Conservation (phyloP, 768 basidiomycete species). For the Phlebiopsis flavidoalba region DNA sequence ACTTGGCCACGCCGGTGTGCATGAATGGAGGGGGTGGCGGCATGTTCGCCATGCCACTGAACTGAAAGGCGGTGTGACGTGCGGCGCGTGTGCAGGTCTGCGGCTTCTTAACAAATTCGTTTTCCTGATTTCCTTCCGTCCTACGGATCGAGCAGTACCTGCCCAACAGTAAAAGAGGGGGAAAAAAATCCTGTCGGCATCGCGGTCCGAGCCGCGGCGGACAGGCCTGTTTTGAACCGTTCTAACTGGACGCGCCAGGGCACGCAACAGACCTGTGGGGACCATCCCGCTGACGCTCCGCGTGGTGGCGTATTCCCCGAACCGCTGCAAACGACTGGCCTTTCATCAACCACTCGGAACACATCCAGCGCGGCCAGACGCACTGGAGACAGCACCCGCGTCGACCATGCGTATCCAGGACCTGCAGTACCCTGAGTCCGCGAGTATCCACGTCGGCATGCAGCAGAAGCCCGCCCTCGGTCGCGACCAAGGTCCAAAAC, state of each 20-base stretch:
- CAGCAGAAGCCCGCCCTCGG: conserved; percentile 6
- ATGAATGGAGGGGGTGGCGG: conserved; percentile 31
- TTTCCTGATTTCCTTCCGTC: neutral
- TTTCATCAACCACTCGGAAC: conserved; percentile 64
- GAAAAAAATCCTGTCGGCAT: too few relatives aligned
- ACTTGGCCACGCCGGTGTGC: conserved; percentile 55
- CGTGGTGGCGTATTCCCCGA: conserved; percentile 81
- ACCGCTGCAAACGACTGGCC: conserved; percentile 59
- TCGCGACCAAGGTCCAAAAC: conserved; percentile 11
- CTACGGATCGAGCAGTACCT: conserved; percentile 70
- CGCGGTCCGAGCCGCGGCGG: conserved; percentile 68
- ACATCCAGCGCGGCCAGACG: conserved; percentile 59
- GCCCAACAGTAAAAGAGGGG: too few relatives aligned
- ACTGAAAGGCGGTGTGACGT: conserved; percentile 58
- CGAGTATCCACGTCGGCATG: conserved; percentile 35
- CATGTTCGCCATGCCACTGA: conserved; percentile 44
- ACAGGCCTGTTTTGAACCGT: conserved; percentile 72
- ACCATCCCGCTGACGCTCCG: conserved; percentile 52
- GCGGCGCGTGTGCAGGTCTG: conserved; percentile 1
- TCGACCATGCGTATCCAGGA: conserved; percentile 46
- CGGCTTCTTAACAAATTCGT: too few relatives aligned
- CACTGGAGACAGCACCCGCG: conserved; percentile 67
- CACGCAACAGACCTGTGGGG: conserved; percentile 32
- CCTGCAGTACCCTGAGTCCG: conserved; percentile 55
- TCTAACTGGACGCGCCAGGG: conserved; percentile 59